Evolutionary conservation across 108 stramenopile genomes (phyloP), one percentile per base, ranked within the genome.

Genomic region (Skeletonema tropicum): DNA sequence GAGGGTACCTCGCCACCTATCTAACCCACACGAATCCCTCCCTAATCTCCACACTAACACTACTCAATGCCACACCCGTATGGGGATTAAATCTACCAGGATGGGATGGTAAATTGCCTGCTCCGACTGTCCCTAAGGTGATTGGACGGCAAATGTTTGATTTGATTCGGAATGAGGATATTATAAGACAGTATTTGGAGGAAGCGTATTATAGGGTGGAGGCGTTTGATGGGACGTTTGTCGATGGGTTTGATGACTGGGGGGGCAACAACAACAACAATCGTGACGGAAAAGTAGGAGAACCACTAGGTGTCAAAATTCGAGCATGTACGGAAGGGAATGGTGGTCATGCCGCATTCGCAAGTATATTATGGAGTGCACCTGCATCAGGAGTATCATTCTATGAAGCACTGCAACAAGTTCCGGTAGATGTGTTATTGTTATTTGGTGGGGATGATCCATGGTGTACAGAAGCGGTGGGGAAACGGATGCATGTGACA

Each of bases 311-410:
- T 10, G 36, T 25, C 33, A 73, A 69, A 31, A 94, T 94, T 70
- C 82, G 88, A 39, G 88, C 33, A 58, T 88, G 85, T 46, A 94
- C 93, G 11, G 86, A 90, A 46, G 83, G 85, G 15, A 74, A 87
- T n/a, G 93, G 93, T n/a, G 93, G 89, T 12, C 93, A 94, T 70
- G 93, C 93, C 4, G 93, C 93, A 26, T 94, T 94, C 82, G 88
- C 93, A 19, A 86, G 85, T 12, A 94, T 94, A 57, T 42, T 94
- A 38, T 94, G 86, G 85, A 89, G 89, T 21, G 77, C 90, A 25
- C 93, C 90, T 12, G 71, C 90, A 1, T 76, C 78, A 31, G 62
- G 65, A 42, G 13, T 58, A 13, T 69, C 68, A 46, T 92, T 92
- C 68, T 85, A 88, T 15, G 52, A 80, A 25, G 75, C 79, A 32